These are phyloP conservation scores for Kazachstania kunashirensis DNA, from an alignment of 805 yeast species.

Conservation along the genomic window DNA sequence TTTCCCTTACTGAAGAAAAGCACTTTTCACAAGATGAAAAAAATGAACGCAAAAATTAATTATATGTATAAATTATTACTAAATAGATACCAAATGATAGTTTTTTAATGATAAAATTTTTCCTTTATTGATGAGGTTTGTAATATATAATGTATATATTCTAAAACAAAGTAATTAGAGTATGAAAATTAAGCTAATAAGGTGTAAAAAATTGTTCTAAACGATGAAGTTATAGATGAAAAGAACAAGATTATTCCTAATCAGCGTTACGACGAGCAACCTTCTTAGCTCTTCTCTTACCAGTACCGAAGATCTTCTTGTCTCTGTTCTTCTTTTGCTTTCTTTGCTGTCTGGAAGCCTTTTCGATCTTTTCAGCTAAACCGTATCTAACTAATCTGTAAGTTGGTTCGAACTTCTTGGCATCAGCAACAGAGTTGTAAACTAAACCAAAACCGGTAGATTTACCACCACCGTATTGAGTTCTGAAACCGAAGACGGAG, in stretches of 20 bases:
- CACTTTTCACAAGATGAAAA: too few relatives aligned
- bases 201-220: too few relatives aligned
- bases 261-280: constrained; percentile 86
- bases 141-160: constrained; percentile 3
- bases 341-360: constrained; percentile 99
- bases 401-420: constrained; percentile 97
- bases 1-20: too few relatives aligned
- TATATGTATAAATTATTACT: too few relatives aligned
- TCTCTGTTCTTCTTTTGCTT: constrained; percentile 99
- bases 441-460: constrained; percentile 98
- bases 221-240: neutral
- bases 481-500: constrained; percentile 98
- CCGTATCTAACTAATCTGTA: constrained; percentile 99
- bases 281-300: constrained; percentile 85
- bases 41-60: too few relatives aligned
- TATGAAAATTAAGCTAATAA: too few relatives aligned
- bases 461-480: constrained; percentile 99
- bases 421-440: constrained; percentile 95
- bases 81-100: too few relatives aligned
- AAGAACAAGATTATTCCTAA: constrained; percentile 31
- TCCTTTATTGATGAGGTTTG: constrained; percentile 2
- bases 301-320: constrained; percentile 98
- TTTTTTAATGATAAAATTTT: neutral
- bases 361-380: constrained; percentile 90
- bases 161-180: constrained; percentile 1